phyloP scores from a whole-genome alignment of 306 rosid species.

The Cucumis melo region DNA sequence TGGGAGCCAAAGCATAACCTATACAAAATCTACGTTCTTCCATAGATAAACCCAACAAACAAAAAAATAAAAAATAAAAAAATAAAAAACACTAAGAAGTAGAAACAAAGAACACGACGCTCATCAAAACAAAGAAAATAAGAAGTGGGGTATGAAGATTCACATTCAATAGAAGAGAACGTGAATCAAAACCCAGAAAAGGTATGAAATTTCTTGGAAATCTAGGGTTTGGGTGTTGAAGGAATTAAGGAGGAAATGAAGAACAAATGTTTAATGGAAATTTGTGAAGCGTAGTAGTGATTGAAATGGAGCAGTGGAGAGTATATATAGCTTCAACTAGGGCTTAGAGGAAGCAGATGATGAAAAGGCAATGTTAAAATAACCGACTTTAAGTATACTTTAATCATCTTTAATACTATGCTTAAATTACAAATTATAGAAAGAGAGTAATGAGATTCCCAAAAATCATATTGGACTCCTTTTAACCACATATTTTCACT shows the following conservation, averaged over 20 bases:
- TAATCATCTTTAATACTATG: too few species aligned
- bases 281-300: background rate
- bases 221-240: background rate
- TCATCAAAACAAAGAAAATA: conserved; percentile 9
- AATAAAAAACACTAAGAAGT: background rate
- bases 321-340: conserved; percentile 5
- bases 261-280: background rate
- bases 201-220: background rate
- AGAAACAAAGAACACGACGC: conserved; percentile 12
- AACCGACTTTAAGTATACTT: background rate
- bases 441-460: too few species aligned
- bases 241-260: background rate
- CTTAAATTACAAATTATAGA: too few species aligned
- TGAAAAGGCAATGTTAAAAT: background rate
- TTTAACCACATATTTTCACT: too few species aligned
- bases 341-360: background rate
- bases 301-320: background rate
- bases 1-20: conserved; percentile 79
- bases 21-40: conserved; percentile 44
- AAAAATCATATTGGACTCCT: too few species aligned
- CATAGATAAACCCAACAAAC: conserved; percentile 20
- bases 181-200: background rate
- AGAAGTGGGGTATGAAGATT: background rate
- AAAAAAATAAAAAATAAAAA: too few species aligned
- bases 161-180: background rate